A percentile compares a stretch with the other conserved stretches of the same genome.
phyloP scores from a whole-genome alignment of 73 alveolate species.

The Paramecium octaurelia region DNA sequence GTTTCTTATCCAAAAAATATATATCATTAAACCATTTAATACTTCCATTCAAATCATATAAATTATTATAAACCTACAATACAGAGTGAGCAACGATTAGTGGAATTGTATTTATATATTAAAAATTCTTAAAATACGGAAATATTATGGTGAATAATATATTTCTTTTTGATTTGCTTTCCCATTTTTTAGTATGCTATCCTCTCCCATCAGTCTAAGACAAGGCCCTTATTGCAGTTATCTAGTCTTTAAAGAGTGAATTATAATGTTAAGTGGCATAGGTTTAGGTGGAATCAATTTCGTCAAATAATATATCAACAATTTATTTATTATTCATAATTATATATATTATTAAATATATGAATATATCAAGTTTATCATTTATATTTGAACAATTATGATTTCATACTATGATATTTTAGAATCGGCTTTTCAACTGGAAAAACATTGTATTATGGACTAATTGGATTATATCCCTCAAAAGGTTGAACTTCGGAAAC shows the following conservation, averaged over 20 bases:
- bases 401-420: conserved; percentile 44
- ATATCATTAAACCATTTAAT: conserved; percentile 22
- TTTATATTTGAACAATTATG: conserved; percentile 29
- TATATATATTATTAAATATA: background rate
- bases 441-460: background rate
- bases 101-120: background rate
- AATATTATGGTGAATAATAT: background rate
- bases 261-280: background rate
- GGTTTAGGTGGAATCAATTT: background rate
- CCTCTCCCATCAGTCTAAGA: background rate
- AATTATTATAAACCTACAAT: background rate
- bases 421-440: conserved; percentile 16
- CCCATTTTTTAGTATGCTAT: background rate
- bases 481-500: background rate
- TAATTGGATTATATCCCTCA: conserved; percentile 1
- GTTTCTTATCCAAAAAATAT: background rate
- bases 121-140: background rate
- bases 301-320: background rate
- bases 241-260: background rate
- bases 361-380: background rate
- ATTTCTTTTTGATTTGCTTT: background rate
- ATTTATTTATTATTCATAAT: background rate
- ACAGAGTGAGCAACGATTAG: background rate
- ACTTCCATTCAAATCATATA: background rate
- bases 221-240: background rate